Evolutionary conservation across 2,329 filamentous ascomycete species (phyloP).

Genomic region (Camptophora hylomeconis): DNA sequence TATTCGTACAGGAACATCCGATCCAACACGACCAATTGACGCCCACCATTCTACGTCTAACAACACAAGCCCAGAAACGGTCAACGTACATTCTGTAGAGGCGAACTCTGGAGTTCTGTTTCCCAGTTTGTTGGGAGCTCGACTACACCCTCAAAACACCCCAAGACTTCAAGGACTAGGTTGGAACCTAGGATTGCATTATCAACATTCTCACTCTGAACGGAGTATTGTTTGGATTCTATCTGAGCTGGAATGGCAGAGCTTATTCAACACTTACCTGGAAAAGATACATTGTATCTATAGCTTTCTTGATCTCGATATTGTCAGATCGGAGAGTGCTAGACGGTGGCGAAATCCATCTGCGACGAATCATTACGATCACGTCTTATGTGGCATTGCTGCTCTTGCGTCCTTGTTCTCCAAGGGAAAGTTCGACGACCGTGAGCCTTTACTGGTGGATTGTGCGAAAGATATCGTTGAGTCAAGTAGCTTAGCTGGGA

Average conservation of each 20-base stretch:
- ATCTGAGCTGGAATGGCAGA: slow-evolving; percentile 35
- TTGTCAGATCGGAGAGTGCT: too few relatives aligned
- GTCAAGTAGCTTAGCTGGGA: slow-evolving; percentile 19
- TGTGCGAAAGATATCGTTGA: slow-evolving; percentile 35
- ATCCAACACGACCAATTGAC: too few relatives aligned
- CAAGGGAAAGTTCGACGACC: slow-evolving; percentile 25
- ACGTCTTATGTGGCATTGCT: slow-evolving; percentile 42
- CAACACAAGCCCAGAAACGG: too few relatives aligned
- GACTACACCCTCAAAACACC: too few relatives aligned
- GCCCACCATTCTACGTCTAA: too few relatives aligned
- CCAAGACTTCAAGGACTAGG: slow-evolving; percentile 1
- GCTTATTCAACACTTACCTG: slow-evolving; percentile 37
- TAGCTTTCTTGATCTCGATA: too few relatives aligned
- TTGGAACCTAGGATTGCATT: not conserved
- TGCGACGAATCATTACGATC: slow-evolving; percentile 28
- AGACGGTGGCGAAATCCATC: slow-evolving; percentile 20
- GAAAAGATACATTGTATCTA: slow-evolving; percentile 39
- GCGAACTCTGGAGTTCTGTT: too few relatives aligned
- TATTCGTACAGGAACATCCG: too few relatives aligned
- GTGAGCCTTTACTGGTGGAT: slow-evolving; percentile 35
- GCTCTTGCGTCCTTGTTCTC: slow-evolving; percentile 42
- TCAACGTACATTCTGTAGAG: too few relatives aligned
- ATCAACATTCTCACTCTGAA: slow-evolving; percentile 15
- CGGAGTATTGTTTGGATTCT: slow-evolving; percentile 34
- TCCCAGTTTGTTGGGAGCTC: too few relatives aligned